Conservation (phyloP, 306 rosid genomes). For the Hylodesmum podocarpum region DNA sequence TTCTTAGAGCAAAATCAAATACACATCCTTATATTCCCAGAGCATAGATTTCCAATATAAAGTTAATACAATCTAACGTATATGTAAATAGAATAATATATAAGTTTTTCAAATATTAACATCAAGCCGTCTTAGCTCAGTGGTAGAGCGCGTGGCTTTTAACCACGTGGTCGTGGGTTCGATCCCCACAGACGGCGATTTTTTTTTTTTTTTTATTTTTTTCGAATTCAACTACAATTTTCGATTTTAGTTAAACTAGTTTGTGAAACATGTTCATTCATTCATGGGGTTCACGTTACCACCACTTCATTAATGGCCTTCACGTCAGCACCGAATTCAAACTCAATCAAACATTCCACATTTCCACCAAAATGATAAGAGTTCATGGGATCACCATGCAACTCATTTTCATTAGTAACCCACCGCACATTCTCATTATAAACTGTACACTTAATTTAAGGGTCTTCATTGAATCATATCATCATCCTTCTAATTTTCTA, state of each 20-base stretch:
- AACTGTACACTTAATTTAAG: conserved; percentile 25
- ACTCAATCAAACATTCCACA: conserved; percentile 2
- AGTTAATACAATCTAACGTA: too few relatives aligned
- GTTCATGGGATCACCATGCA: conserved; percentile 60
- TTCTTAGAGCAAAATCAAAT: too few relatives aligned
- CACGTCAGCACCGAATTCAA: conserved; percentile 49
- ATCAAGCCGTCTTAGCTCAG: conserved; percentile 60
- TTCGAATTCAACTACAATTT: not conserved
- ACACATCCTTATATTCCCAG: too few relatives aligned
- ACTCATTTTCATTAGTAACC: too few relatives aligned
- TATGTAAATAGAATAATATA: too few relatives aligned
- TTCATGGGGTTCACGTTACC: conserved; percentile 26
- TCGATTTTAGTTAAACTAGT: not conserved
- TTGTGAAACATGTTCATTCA: not conserved
- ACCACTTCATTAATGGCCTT: conserved; percentile 46
- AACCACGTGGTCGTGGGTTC: conserved; percentile 79
- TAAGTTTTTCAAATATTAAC: too few relatives aligned
- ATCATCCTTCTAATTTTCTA: conserved; percentile 26
- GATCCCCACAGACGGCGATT: conserved; percentile 80
- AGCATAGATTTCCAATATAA: too few relatives aligned
- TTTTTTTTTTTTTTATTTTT: too few relatives aligned
- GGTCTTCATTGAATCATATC: conserved; percentile 9
- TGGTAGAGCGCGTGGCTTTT: conserved; percentile 77
- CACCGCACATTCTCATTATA: conserved; percentile 48
- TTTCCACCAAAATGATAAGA: not conserved